A percentile compares a stretch with the other conserved stretches of the same genome.
Evolutionary conservation across 164 flowering plant species (phyloP).

Genomic region (Taxillus chinensis): DNA sequence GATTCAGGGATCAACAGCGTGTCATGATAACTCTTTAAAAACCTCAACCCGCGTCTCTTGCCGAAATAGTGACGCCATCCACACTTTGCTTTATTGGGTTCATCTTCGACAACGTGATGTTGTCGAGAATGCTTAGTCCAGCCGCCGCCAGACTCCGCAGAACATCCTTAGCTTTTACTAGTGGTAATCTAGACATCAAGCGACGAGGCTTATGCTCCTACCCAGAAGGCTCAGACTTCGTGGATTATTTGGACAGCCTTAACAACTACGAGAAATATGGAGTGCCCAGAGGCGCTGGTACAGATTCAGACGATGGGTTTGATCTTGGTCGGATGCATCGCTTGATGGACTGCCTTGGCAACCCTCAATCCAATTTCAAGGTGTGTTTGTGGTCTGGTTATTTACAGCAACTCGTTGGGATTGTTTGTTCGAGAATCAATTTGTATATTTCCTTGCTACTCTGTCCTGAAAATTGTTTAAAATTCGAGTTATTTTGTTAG

Average conservation of each 20-base stretch:
- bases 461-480: too few relatives aligned
- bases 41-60: too few relatives aligned
- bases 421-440: too few relatives aligned
- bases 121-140: background rate
- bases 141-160: background rate
- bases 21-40: too few relatives aligned
- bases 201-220: background rate
- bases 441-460: too few relatives aligned
- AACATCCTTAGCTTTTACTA: background rate
- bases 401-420: too few relatives aligned
- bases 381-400: slow-evolving; percentile 15
- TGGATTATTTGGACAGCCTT: slow-evolving; percentile 56
- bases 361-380: slow-evolving; percentile 79
- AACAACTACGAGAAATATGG: slow-evolving; percentile 81
- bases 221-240: slow-evolving; percentile 40
- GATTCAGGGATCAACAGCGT: too few relatives aligned
- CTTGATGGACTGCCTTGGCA: slow-evolving; percentile 61
- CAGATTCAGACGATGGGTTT: slow-evolving; percentile 76
- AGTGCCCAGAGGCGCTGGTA: slow-evolving; percentile 83
- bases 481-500: too few relatives aligned
- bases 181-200: background rate
- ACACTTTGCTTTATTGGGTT: too few relatives aligned
- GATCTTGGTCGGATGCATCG: slow-evolving; percentile 82
- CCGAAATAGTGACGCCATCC: too few relatives aligned
- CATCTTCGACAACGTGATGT: background rate